A percentile compares a stretch with the other conserved stretches of the same genome.
Evolutionary conservation across 2,329 filamentous ascomycete genomes (phyloP).

Genomic region (Chaetomiaceae sp.): DNA sequence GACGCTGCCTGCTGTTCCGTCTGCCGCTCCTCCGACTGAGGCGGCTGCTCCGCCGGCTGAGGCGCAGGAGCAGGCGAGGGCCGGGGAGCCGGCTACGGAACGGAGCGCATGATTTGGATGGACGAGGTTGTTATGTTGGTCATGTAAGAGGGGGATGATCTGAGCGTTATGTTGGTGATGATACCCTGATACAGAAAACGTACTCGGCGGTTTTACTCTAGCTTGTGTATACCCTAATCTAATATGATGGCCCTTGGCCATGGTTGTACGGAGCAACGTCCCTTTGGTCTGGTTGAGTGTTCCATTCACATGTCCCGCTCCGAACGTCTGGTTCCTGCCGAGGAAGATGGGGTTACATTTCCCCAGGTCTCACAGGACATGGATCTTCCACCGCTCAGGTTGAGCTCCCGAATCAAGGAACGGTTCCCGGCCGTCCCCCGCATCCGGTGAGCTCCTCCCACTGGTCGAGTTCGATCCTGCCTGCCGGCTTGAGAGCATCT

Average conservation of each 20-base stretch:
- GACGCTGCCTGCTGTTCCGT: background rate
- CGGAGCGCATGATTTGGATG: background rate
- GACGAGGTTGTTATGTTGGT: background rate
- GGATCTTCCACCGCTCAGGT: background rate
- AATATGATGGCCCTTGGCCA: too few species aligned
- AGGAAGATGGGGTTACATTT: slow-evolving; percentile 6
- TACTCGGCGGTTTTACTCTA: too few species aligned
- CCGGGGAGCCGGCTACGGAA: background rate
- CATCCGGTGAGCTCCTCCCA: slow-evolving; percentile 2
- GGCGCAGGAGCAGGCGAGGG: background rate
- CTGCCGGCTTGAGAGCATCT: slow-evolving; percentile 1
- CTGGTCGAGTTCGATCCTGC: background rate
- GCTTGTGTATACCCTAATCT: too few species aligned
- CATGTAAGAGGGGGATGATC: background rate
- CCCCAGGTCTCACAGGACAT: slow-evolving; percentile 10
- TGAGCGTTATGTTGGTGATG: too few species aligned
- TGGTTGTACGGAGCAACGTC: too few species aligned
- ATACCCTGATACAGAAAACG: too few species aligned
- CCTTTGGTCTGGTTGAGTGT: too few species aligned
- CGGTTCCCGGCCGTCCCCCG: background rate
- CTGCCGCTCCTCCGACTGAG: background rate
- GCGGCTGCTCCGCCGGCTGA: background rate
- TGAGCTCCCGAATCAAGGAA: background rate
- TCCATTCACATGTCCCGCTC: slow-evolving; percentile 8
- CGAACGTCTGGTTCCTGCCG: background rate